Evolutionary conservation across 441 rosid genomes (phyloP).

Genomic region (Arabidopsis hybrid): DNA sequence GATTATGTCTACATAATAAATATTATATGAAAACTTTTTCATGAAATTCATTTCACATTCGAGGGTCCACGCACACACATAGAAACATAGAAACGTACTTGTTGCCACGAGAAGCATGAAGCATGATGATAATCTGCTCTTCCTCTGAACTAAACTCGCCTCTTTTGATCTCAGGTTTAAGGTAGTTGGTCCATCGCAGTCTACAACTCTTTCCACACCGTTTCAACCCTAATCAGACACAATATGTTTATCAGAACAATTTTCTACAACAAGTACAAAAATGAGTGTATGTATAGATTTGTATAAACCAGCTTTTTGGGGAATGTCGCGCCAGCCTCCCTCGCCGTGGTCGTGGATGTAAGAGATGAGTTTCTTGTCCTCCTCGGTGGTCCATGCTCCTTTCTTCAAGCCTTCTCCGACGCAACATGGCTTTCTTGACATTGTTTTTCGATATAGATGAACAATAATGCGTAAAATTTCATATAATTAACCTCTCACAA

Average conservation of each 20-base stretch:
- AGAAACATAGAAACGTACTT: conserved; percentile 42
- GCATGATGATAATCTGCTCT: conserved; percentile 63
- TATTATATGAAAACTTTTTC: neutral
- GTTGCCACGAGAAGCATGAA: conserved; percentile 67
- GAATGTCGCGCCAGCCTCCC: conserved; percentile 98
- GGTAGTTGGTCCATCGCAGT: conserved; percentile 61
- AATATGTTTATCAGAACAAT: neutral
- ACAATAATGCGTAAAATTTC: neutral
- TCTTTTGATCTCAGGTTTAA: conserved; percentile 60
- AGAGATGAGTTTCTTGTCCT: conserved; percentile 93
- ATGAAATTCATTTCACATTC: conserved; percentile 1
- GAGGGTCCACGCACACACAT: neutral
- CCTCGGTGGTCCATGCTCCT: conserved; percentile 99
- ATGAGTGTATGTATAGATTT: neutral
- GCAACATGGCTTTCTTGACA: conserved; percentile 97
- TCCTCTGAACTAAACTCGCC: conserved; percentile 65
- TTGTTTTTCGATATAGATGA: conserved; percentile 37
- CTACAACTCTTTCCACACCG: conserved; percentile 68
- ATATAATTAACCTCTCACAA: conserved; percentile 18
- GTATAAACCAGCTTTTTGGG: conserved; percentile 80
- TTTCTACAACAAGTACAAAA: neutral
- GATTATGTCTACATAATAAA: conserved; percentile 7
- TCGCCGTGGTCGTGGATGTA: conserved; percentile 92
- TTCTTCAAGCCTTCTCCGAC: conserved; percentile 93
- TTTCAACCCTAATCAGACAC: conserved; percentile 48